phyloP scores from a whole-genome alignment of 306 rosid genomes.

The Malus domestica region ASM211411v1 NC_041800.1:24932733-24933232 shows the following conservation, averaged over 20 bases:
- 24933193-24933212: background rate
- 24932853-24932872: too few relatives aligned
- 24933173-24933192: background rate
- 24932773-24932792: background rate
- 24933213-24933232: background rate
- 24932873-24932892: accelerated
- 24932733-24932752: background rate
- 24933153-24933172: background rate
- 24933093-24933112: background rate
- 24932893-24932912: too few relatives aligned
- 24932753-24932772: background rate
- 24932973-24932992: accelerated
- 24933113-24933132: too few relatives aligned
- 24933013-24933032: background rate
- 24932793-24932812: background rate
- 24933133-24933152: background rate
- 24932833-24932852: too few relatives aligned
- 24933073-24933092: background rate
- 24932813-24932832: too few relatives aligned
- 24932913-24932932: too few relatives aligned
- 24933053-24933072: background rate
- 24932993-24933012: background rate
- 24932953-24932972: accelerated
- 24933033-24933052: background rate
- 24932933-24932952: too few relatives aligned